These are phyloP conservation scores for Zoysia matrella DNA, from an alignment of 202 grass and related monocot species.

Conservation along the genomic window DNA sequence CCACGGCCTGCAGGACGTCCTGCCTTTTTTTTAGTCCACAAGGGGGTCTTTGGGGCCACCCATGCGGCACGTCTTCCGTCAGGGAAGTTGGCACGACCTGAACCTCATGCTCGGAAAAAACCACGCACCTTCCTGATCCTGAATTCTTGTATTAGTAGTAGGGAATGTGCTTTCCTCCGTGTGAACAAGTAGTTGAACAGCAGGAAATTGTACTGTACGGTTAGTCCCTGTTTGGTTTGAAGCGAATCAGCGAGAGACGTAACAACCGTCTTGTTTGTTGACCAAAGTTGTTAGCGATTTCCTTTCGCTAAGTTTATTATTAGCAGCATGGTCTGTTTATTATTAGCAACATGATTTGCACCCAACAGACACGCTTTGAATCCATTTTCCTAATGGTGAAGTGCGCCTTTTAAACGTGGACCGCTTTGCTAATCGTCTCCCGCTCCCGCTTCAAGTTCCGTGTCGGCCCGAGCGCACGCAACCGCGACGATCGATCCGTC, in stretches of 20 bases:
- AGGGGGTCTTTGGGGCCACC: neutral
- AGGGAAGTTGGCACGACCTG: neutral
- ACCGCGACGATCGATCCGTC: neutral
- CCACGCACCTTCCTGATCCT: neutral
- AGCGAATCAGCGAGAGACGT: neutral
- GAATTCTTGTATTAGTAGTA: too few species aligned
- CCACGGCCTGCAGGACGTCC: too few species aligned
- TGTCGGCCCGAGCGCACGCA: slow-evolving; percentile 13
- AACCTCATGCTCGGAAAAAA: neutral
- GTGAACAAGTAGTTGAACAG: neutral
- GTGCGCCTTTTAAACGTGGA: neutral
- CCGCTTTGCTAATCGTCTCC: too few species aligned
- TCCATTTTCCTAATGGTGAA: neutral
- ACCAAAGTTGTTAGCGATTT: neutral
- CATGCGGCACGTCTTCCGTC: neutral
- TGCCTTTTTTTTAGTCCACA: too few species aligned
- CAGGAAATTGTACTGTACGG: neutral
- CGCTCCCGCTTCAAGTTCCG: neutral
- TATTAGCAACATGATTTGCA: neutral
- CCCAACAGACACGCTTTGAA: neutral
- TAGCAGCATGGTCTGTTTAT: too few species aligned
- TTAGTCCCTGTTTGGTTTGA: neutral
- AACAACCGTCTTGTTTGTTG: neutral
- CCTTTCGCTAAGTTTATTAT: neutral
- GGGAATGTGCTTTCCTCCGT: neutral